A percentile compares a stretch with the other conserved stretches of the same genome.
Evolutionary conservation across 305 asterid species (phyloP).

Genomic region (Fraxinus floribunda): DNA sequence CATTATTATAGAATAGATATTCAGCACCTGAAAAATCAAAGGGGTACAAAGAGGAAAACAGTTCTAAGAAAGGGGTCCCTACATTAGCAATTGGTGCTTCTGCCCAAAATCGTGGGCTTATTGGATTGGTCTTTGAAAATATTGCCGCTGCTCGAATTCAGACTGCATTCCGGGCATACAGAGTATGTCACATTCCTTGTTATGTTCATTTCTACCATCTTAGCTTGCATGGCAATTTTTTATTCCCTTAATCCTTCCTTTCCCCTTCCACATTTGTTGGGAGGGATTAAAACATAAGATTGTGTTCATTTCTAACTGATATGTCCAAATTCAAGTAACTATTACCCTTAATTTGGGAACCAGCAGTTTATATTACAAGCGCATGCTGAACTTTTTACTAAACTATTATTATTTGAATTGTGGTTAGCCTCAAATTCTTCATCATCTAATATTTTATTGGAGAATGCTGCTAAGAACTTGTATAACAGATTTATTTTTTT

Average conservation of each 20-base stretch:
- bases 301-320: background rate
- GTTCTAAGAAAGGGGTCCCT: slow-evolving; percentile 24
- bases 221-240: background rate
- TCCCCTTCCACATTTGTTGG: background rate
- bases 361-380: background rate
- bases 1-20: slow-evolving; percentile 39
- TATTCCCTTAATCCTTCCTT: background rate
- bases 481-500: background rate
- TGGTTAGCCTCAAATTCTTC: background rate
- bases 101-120: slow-evolving; percentile 18
- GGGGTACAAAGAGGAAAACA: slow-evolving; percentile 15
- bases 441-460: background rate
- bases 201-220: background rate
- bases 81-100: slow-evolving; percentile 18
- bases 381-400: background rate
- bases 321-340: background rate
- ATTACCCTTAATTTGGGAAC: background rate
- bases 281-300: background rate
- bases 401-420: background rate
- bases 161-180: slow-evolving; percentile 66
- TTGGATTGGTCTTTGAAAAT: slow-evolving; percentile 31
- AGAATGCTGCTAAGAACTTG: background rate
- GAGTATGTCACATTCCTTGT: slow-evolving; percentile 38
- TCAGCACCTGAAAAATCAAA: slow-evolving; percentile 34
- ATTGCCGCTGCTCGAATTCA: slow-evolving; percentile 64